Base-by-base conservation (phyloP, 768 basidiomycete genomes). In the Podaxis sp. region DNA sequence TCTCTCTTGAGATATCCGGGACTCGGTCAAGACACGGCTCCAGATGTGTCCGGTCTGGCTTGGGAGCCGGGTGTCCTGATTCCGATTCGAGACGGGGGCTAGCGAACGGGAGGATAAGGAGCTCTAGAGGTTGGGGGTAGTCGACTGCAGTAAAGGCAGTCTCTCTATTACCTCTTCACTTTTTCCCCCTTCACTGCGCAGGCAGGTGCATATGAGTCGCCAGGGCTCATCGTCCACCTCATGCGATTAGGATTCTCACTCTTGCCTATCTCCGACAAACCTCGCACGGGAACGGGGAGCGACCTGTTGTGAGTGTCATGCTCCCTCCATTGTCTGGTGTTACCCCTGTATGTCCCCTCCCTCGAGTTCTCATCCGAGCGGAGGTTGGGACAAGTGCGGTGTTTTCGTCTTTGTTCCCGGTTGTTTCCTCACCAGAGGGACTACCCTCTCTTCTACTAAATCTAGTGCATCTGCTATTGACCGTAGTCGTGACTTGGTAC, bases 81-180 rank as follows among this genome's bases (percentile, higher is more conserved):
- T 60, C 49, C 58, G 58, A 52, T 51, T 49, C 46, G 30, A 49
- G 57, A 12, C 46, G 57, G 30, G 46, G 26, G 20, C 17, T 33
- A 8, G 28, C 20, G n/a, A 13, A 33, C 5, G 8, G n/a, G 10
- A 17, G 22, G 24, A 38, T 26, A 37, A 17, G 28, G 15, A 37
- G 37, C n/a, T 13, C 24, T 22, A 36, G 48, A n/a, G 17, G 58
- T 13, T 52, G 22, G 17, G 58, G 24, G 24, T 24, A 40, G 36
- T 40, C 20, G 24, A 22, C 37, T 22, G 12, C 37, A 56, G 38
- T 20, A 22, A 26, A 20, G 38, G 20, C 12, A 30, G n/a, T 40
- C 54, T 7, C 5, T 17, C 33, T 17, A 8, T 26, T 22, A 38
- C n/a, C n/a, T 10, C 11, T 24, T 4, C 54, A 10, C 38, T 24